Evolutionary conservation across 345 rosid species (phyloP).

Genomic region (Abelmoschus esculentus): DNA sequence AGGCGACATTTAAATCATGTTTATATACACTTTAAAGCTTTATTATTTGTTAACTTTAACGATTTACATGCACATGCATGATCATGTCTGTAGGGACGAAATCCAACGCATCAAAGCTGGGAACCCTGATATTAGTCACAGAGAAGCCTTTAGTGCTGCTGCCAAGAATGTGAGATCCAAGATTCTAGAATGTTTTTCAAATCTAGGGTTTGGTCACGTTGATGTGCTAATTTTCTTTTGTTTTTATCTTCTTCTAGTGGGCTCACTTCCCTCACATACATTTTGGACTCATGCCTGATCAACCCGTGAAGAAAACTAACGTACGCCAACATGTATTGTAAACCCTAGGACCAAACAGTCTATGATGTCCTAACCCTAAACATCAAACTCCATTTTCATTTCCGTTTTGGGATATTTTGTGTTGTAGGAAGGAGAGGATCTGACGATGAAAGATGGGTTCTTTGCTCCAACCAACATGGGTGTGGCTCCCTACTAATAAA

Average conservation of each 20-base stretch:
- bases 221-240: background rate
- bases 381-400: background rate
- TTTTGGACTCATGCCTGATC: conserved; percentile 61
- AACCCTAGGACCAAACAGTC: background rate
- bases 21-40: background rate
- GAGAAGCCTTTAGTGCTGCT: too few species aligned
- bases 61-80: background rate
- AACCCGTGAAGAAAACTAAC: too few species aligned
- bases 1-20: background rate
- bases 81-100: conserved; percentile 45
- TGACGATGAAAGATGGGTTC: conserved; percentile 71
- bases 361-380: too few species aligned
- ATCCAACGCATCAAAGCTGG: too few species aligned
- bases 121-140: too few species aligned
- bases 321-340: conserved; percentile 44
- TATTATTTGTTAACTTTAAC: too few species aligned
- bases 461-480: conserved; percentile 65
- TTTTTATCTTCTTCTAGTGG: conserved; percentile 44
- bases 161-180: background rate
- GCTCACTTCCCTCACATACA: conserved; percentile 99
- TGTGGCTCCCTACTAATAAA: conserved; percentile 56
- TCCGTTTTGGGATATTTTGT: background rate
- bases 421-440: conserved; percentile 69
- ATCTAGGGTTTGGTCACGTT: background rate
- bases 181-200: background rate